Evolutionary conservation across 805 yeast species (phyloP).

Genomic region (Scheffersomyces amazonensis): DNA sequence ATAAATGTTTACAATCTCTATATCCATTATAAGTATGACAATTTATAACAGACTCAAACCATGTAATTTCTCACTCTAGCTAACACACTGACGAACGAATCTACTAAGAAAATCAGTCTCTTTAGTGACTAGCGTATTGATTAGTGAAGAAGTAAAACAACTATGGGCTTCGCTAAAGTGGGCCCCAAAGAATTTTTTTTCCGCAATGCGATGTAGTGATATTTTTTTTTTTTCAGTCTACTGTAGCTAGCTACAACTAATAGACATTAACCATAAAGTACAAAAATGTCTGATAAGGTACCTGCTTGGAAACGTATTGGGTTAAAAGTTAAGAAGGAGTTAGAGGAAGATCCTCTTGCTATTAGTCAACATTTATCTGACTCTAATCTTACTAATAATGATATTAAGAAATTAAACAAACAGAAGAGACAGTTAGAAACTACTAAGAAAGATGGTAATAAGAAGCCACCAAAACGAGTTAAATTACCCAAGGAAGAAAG

Average conservation of each 20-base stretch:
- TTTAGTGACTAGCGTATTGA: no score
- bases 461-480: conserved; percentile 66
- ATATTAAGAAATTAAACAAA: conserved; percentile 39
- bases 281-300: conserved; percentile 8
- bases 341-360: conserved; percentile 44
- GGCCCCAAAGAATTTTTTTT: no score
- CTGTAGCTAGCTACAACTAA: no score
- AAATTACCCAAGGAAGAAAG: conserved; percentile 69
- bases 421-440: conserved; percentile 24
- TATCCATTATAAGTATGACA: conserved; percentile 36
- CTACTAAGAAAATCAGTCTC: neutral
- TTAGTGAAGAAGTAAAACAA: no score
- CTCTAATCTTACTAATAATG: conserved; percentile 38
- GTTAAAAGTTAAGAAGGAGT: conserved; percentile 51
- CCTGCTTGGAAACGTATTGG: conserved; percentile 89
- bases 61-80: conserved; percentile 39
- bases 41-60: conserved; percentile 44
- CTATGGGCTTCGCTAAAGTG: no score
- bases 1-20: conserved; percentile 42
- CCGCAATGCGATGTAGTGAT: no score
- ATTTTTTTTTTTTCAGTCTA: no score
- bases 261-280: no score
- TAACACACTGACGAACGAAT: conserved; percentile 8
- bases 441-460: conserved; percentile 16
- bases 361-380: conserved; percentile 43